A percentile compares a stretch with the other conserved stretches of the same genome.
Conservation (phyloP, 2,329 filamentous ascomycete species). For the Fusarium dlaminii region DNA sequence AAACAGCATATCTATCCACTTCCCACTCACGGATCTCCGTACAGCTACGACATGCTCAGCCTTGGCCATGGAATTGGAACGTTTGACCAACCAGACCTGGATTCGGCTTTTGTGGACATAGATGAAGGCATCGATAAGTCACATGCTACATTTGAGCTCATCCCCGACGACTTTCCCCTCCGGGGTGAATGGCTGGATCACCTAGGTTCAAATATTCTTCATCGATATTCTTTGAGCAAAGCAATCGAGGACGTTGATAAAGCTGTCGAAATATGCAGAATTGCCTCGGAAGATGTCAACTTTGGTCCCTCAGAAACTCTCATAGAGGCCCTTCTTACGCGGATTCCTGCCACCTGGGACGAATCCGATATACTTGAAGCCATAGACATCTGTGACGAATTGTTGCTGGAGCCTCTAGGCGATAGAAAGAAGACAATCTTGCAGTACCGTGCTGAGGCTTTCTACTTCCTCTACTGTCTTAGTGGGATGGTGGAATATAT, state of each 20-base stretch:
- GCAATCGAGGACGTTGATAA: background rate
- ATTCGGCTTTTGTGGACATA: rapidly evolving
- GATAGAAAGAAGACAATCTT: background rate
- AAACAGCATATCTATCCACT: background rate
- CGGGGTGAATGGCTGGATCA: background rate
- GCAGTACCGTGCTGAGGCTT: background rate
- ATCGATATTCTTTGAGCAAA: background rate
- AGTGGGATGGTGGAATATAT: background rate
- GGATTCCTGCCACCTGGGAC: background rate
- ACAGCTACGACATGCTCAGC: background rate
- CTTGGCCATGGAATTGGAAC: rapidly evolving
- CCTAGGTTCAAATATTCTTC: background rate
- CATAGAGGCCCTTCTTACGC: background rate
- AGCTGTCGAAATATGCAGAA: background rate
- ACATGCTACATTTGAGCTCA: background rate
- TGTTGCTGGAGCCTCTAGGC: rapidly evolving
- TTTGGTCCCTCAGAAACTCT: background rate
- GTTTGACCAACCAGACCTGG: rapidly evolving
- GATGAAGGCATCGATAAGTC: background rate
- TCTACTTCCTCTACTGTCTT: background rate
- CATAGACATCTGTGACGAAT: background rate
- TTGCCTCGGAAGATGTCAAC: rapidly evolving
- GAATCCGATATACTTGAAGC: background rate
- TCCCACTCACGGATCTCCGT: rapidly evolving
- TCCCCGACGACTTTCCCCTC: background rate